Evolutionary conservation across 768 basidiomycete genomes (phyloP).

Genomic region (Amanita subjunquillea): DNA sequence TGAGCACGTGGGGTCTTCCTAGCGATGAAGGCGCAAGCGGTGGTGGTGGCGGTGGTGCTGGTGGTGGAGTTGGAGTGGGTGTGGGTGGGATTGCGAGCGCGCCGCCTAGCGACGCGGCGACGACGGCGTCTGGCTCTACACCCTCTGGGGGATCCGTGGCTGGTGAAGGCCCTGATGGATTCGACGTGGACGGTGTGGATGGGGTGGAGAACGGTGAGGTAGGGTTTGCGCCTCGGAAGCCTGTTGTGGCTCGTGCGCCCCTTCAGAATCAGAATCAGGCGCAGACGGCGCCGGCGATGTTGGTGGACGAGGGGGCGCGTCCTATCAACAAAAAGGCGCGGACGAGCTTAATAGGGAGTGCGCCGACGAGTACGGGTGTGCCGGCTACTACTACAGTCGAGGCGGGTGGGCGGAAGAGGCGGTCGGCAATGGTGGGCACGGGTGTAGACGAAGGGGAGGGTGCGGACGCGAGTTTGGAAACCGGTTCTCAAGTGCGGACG

Average conservation of each 20-base stretch:
- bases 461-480: too few relatives aligned
- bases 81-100: constrained; percentile 13
- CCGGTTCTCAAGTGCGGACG: too few relatives aligned
- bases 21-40: neutral
- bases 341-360: constrained; percentile 1
- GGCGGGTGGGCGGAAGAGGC: constrained; percentile 11
- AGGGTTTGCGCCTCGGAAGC: neutral
- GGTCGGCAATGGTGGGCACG: constrained; percentile 6
- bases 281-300: neutral
- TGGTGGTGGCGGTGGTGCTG: neutral
- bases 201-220: neutral
- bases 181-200: neutral
- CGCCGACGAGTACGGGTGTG: constrained; percentile 11
- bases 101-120: constrained; percentile 19
- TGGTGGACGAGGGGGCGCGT: neutral
- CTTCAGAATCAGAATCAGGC: neutral
- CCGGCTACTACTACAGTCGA: constrained; percentile 10
- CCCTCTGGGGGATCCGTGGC: constrained; percentile 14
- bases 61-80: neutral
- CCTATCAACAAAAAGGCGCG: constrained; percentile 11
- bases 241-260: too few relatives aligned
- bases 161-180: constrained; percentile 12
- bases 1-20: constrained; percentile 7
- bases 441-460: too few relatives aligned
- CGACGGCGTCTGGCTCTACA: constrained; percentile 12